Base-by-base conservation (phyloP, 192 early-diverging fungal species). In the Irineochytrium annulatum region DNA sequence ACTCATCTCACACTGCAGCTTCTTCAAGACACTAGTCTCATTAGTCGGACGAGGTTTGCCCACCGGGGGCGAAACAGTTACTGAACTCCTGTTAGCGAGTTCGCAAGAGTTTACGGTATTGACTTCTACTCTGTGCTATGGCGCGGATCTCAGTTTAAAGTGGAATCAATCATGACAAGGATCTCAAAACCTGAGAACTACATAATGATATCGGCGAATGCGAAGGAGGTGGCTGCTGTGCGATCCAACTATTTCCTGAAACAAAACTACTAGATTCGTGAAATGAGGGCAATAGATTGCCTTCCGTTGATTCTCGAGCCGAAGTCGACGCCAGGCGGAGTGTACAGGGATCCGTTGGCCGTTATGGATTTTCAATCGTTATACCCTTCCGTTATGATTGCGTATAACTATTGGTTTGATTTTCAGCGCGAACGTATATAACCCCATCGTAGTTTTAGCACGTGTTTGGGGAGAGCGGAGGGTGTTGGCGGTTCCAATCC, bases 341-440 rank as follows among this genome's bases (percentile, higher is more conserved):
- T 91, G 59, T 97, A 93, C 72, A 85, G 73, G 16, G 86, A 86
- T 65, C 95, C 95, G 3, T 59, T 95, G 24, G 68, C 93, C 1
- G 91, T 97, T 3, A 72, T 95, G 29, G 95, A 97, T 72, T 97
- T 96, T 49, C 93, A 95, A 65, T 89, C 87, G 45, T 72, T 97
- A 17, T 97, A 97, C 55, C 95, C 95, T 19, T 92, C 90, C 60
- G 77, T 97, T 16, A 93, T 97, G 86, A 95, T 96, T 66, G 95
- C 92, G 0, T 97, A 94, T 73, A 97, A 97, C 66, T 91, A 89
- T 43, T 97, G 94, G 78, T 82, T 56, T 22, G 17, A 17, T 29
- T 34, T 34, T 49, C 24, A 62, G 8, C 13, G 19, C 30, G 27
- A 24, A 19, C 11, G 11, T 17, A 16, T 14, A 52, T 53, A 19